Evolutionary conservation across 805 yeast genomes (phyloP).

Genomic region (Pichia paraexigua): DNA sequence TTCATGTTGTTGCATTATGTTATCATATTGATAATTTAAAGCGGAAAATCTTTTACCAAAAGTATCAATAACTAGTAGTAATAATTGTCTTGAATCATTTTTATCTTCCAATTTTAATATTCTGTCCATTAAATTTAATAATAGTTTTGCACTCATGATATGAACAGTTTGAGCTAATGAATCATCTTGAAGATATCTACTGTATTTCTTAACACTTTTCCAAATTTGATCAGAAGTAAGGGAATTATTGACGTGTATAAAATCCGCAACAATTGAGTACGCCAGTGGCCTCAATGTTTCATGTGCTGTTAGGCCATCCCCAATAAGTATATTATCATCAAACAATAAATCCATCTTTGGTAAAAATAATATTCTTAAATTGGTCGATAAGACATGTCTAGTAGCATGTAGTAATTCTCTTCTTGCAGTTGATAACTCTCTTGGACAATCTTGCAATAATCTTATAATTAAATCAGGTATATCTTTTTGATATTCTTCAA

Average conservation of each 20-base stretch:
- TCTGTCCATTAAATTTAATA: constrained; percentile 82
- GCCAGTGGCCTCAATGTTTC: constrained; percentile 91
- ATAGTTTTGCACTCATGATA: constrained; percentile 89
- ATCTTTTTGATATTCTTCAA: constrained; percentile 47
- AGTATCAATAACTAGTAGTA: constrained; percentile 80
- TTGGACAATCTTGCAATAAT: constrained; percentile 89
- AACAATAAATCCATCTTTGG: constrained; percentile 80
- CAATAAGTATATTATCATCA: constrained; percentile 81
- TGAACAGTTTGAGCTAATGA: constrained; percentile 84
- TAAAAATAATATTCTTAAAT: constrained; percentile 70
- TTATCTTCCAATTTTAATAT: constrained; percentile 76
- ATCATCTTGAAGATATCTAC: constrained; percentile 72
- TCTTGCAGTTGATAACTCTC: constrained; percentile 83
- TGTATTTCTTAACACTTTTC: constrained; percentile 77
- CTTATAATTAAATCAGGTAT: constrained; percentile 87
- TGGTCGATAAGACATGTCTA: constrained; percentile 88
- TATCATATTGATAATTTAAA: constrained; percentile 62
- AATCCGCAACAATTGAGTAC: constrained; percentile 91
- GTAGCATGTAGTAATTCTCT: constrained; percentile 91
- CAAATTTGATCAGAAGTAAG: constrained; percentile 76
- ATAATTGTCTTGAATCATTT: constrained; percentile 72
- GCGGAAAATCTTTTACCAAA: constrained; percentile 76
- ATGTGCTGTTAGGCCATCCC: constrained; percentile 85
- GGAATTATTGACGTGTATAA: constrained; percentile 84
- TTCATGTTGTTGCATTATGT: constrained; percentile 54